phyloP scores from a whole-genome alignment of 768 basidiomycete genomes.

The Russula vinacea region DNA sequence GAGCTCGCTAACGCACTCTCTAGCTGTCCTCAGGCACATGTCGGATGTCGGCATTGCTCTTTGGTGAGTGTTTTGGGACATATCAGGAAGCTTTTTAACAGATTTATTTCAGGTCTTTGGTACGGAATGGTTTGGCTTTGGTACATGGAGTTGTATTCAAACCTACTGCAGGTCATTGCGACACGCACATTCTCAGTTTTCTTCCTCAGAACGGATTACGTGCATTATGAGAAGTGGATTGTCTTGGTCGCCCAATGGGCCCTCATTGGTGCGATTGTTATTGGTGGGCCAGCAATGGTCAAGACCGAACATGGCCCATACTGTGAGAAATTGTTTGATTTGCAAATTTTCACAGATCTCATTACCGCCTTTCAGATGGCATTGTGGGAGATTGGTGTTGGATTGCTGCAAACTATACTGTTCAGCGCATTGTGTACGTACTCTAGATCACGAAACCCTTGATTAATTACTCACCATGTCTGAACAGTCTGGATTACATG shows the following conservation, averaged over 20 bases:
- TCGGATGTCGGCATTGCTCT: constrained; percentile 50
- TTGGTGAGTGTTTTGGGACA: constrained; percentile 38
- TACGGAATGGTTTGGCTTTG: constrained; percentile 4
- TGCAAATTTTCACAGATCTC: neutral
- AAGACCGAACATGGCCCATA: constrained; percentile 44
- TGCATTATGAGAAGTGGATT: constrained; percentile 38
- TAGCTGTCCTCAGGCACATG: constrained; percentile 44
- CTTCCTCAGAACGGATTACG: constrained; percentile 41
- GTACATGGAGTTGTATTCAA: neutral
- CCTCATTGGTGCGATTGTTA: constrained; percentile 43
- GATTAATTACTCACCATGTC: neutral
- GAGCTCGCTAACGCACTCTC: neutral
- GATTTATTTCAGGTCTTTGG: constrained; percentile 21
- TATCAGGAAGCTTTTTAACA: neutral
- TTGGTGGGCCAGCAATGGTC: constrained; percentile 46
- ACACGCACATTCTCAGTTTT: constrained; percentile 51
- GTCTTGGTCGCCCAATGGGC: constrained; percentile 49
- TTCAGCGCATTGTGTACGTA: constrained; percentile 47
- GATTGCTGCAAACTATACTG: constrained; percentile 47
- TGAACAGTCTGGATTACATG: constrained; percentile 48
- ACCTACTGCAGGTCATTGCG: constrained; percentile 42
- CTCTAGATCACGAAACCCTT: neutral
- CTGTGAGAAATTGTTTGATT: constrained; percentile 39
- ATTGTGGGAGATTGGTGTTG: constrained; percentile 56
- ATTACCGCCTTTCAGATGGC: constrained; percentile 38